Evolutionary conservation across 2,329 filamentous ascomycete genomes (phyloP), one percentile per base, ranked within the genome.

Genomic region (Trichoderma simmonsii): DNA sequence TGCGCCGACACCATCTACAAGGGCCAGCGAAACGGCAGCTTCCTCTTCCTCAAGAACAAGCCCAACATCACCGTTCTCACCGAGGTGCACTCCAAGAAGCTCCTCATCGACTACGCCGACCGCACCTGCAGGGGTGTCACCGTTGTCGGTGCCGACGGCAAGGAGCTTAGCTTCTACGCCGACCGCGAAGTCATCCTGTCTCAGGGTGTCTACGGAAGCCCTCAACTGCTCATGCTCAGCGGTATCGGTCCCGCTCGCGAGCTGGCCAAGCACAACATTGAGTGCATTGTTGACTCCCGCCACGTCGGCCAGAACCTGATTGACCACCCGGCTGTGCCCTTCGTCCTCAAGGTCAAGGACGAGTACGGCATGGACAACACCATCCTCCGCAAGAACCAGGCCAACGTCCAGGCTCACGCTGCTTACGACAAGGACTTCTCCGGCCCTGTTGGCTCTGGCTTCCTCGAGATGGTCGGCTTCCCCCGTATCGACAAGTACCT

Each of bases 231-330:
- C 14, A 88, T 90, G 81, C 85, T 91, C 2, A 88, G 84, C 66
- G 90, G 90, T n/a, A 85, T 92, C 39, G 90, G 90, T 0, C 88
- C 89, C 0, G 76, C 79, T 12, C 77, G 81, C 0, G 86, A 90
- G 74, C 84, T 92, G 6, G 74, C 83, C 24, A 81, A 82, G 67
- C 85, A 87, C 76, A 80, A 82, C n/a, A 91, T 92, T 73, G 76
- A 83, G 2, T 80, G 87, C 0, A 74, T 90, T 21, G 82, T 85
- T 4, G 84, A 91, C 73, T 86, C 88, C 0, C 86, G 87, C 1
- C 88, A 90, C 59, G 89, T 93, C 3, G 90, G 90, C 6, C 86
- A 85, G 71, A 90, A 92, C 79, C 83, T 92, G 4, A 83, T 90
- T 72, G 90, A 92, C 76, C 89, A 90, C 60, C 87, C 87, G 57